Percentiles rank a stretch among this genome's conserved stretches.
These are phyloP conservation scores for Psilocybe tampanensis DNA, from an alignment of 768 basidiomycete species.

Conservation along the genomic window DNA sequence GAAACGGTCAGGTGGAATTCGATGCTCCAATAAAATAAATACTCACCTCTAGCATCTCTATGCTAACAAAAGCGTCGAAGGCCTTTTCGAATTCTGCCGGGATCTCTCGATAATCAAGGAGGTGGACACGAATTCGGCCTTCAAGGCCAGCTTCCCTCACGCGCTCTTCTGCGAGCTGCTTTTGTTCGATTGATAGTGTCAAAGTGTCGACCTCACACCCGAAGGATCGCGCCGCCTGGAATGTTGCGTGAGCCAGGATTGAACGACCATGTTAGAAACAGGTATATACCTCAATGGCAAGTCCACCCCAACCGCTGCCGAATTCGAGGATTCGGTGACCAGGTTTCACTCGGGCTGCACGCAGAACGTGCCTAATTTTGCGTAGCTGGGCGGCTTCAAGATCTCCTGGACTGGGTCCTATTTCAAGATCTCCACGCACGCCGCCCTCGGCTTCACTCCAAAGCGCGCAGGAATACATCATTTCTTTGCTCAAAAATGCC, in stretches of 20 bases:
- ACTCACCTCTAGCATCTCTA: conserved; percentile 79
- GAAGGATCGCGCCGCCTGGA: conserved; percentile 64
- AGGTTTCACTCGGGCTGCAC: conserved; percentile 72
- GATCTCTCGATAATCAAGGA: conserved; percentile 90
- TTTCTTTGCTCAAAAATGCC: conserved; percentile 84
- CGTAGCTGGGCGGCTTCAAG: conserved; percentile 82
- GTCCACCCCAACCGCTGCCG: conserved; percentile 91
- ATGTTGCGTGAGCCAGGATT: conserved; percentile 5
- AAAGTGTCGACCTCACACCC: conserved; percentile 90
- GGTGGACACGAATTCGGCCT: conserved; percentile 76
- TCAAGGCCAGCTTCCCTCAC: conserved; percentile 72
- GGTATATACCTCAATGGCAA: conserved; percentile 75
- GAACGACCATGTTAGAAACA: conserved; percentile 1
- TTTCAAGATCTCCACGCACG: conserved; percentile 67
- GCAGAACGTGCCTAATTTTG: conserved; percentile 83
- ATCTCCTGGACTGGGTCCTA: conserved; percentile 61
- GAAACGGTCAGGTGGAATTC: background rate
- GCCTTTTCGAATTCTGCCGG: conserved; percentile 80
- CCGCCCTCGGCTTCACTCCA: conserved; percentile 84
- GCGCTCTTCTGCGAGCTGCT: conserved; percentile 83
- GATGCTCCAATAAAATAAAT: conserved; percentile 21
- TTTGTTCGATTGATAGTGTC: conserved; percentile 87
- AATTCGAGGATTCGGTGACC: conserved; percentile 88
- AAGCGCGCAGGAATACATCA: conserved; percentile 94
- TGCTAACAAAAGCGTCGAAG: conserved; percentile 77